Evolutionary conservation across 441 rosid species (phyloP).

Genomic region (Eugenia klotzschiana): DNA sequence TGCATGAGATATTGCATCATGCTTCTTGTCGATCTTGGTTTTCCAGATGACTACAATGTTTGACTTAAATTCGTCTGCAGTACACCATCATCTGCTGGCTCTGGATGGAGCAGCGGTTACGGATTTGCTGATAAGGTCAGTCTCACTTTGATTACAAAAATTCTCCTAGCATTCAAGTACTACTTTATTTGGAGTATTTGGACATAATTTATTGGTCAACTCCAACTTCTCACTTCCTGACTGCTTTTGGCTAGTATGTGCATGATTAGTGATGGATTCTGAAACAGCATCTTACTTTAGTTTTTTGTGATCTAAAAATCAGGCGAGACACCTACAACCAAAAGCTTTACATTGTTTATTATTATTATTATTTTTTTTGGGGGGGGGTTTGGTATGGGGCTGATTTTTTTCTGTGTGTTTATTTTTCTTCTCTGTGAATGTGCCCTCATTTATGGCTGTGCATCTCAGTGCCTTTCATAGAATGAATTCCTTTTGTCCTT

Average conservation of each 20-base stretch:
- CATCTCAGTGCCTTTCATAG: neutral
- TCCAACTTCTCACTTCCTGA: neutral
- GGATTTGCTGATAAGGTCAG: slow-evolving; percentile 98
- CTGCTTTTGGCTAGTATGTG: neutral
- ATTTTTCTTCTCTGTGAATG: neutral
- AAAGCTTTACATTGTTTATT: neutral
- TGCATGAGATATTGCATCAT: neutral
- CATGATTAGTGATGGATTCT: neutral
- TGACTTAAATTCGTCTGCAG: slow-evolving; percentile 23
- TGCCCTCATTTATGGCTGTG: neutral
- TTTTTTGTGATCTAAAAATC: neutral
- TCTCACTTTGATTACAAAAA: neutral
- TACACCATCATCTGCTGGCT: slow-evolving; percentile 35
- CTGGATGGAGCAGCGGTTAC: slow-evolving; percentile 71
- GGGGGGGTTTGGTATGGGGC: neutral
- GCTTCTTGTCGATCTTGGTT: neutral
- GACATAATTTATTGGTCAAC: neutral
- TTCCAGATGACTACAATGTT: neutral
- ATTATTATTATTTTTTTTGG: too few relatives aligned
- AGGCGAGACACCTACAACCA: neutral
- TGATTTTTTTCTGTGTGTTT: neutral
- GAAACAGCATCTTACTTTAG: neutral
- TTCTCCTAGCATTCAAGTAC: neutral
- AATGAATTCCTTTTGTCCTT: neutral
- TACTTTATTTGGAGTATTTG: neutral